Conservation (phyloP, 768 basidiomycete species). For the Chiua virens region DNA sequence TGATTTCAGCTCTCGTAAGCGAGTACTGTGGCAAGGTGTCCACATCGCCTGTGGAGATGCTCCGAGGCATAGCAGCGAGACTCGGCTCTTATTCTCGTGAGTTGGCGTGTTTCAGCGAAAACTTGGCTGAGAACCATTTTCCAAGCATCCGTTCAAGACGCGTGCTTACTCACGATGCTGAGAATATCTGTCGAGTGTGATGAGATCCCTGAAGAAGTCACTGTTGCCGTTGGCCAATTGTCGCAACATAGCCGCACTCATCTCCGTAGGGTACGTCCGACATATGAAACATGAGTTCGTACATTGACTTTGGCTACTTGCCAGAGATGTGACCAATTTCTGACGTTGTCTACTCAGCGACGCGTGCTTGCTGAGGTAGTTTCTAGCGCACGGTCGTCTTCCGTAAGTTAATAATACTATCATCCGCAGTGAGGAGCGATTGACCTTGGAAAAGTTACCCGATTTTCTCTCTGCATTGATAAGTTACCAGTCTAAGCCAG, state of each 20-base stretch:
- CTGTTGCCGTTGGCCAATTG: constrained; percentile 42
- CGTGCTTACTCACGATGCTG: constrained; percentile 69
- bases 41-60: constrained; percentile 47
- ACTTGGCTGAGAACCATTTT: background rate
- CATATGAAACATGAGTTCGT: background rate
- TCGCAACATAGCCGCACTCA: constrained; percentile 48
- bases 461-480: constrained; percentile 62
- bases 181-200: constrained; percentile 61
- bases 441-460: constrained; percentile 53
- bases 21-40: constrained; percentile 57
- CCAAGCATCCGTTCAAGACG: constrained; percentile 71
- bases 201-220: constrained; percentile 47
- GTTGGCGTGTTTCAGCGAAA: constrained; percentile 26
- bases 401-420: constrained; percentile 42
- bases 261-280: constrained; percentile 52
- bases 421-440: constrained; percentile 1
- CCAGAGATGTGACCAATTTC: constrained; percentile 74
- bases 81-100: constrained; percentile 45
- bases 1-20: constrained; percentile 66
- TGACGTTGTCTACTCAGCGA: constrained; percentile 46
- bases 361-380: constrained; percentile 48
- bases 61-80: constrained; percentile 45
- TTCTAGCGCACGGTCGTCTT: constrained; percentile 48
- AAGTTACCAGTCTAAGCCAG: constrained; percentile 22
- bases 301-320: constrained; percentile 6